Base-by-base conservation (phyloP, 1,139 yeast species). In the Pichia sp. region DNA sequence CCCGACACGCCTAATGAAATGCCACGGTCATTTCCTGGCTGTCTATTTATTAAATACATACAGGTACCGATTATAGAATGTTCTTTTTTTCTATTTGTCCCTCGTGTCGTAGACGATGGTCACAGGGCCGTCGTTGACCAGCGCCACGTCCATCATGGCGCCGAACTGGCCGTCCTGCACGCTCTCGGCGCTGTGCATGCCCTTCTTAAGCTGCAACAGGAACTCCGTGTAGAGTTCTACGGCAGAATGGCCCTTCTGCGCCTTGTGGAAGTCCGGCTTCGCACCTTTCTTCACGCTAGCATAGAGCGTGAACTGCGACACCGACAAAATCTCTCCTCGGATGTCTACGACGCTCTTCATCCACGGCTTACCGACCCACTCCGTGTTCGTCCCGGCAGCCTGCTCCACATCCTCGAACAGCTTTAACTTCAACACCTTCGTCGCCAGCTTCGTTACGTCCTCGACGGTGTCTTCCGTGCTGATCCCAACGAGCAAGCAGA, bases 111-210 rank as follows among this genome's bases (percentile, higher is more conserved):
- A 82, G 33, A 83, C 78, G 33, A 87, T 81, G 0, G 95, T 86
- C 7, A 85, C 89, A 0, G 93, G 95, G 5, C 95, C 95, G 61
- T 92, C 97, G 65, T 93, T 93, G 17, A 85, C 83, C 55, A 92
- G 71, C 2, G 79, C 78, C 16, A 93, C 97, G 60, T 89, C 96
- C 99, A 93, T 93, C 96, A 92, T 88, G 8, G 95, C 98, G 0
- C 98, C 99, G 69, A 93, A 93, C 55, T 81, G 77, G 1, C 99
- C 99, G 64, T 90, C 97, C 60, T 85, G 78, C 6, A 91, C 95
- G 50, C 79, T 77, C 1, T 73, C 74, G n/a, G 65, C 74, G 9
- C 36, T 33, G 0, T 92, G 95, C 42, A 87, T 63, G n/a, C 73
- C 83, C n/a, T 59, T 67, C 50, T 71, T 75, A 67, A 84, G 74